A percentile compares a stretch with the other conserved stretches of the same genome.
Evolutionary conservation across 2,329 filamentous ascomycete species (phyloP).

Genomic region (Fusarium luffae): DNA sequence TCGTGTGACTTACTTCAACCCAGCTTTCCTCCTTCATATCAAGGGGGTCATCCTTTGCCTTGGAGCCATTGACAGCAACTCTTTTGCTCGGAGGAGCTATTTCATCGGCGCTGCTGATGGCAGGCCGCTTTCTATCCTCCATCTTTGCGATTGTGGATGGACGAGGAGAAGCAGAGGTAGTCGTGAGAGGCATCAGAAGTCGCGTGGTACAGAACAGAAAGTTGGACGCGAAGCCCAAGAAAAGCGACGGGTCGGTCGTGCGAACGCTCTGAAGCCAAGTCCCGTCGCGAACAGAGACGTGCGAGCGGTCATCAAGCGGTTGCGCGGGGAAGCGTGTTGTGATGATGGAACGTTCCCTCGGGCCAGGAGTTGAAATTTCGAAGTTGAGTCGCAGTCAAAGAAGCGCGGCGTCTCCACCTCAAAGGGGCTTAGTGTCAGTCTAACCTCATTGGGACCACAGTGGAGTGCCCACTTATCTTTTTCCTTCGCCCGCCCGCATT

Average conservation of each 20-base stretch:
- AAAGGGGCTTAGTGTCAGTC: conserved; percentile 47
- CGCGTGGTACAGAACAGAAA: conserved; percentile 51
- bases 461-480: conserved; percentile 49
- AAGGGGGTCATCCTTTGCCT: conserved; percentile 64
- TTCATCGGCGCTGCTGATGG: conserved; percentile 82
- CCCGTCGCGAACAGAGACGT: conserved; percentile 49
- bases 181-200: conserved; percentile 88
- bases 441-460: conserved; percentile 46
- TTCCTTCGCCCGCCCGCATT: conserved; percentile 46
- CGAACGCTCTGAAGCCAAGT: conserved; percentile 50
- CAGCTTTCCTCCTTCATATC: conserved; percentile 70
- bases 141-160: conserved; percentile 91
- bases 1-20: conserved; percentile 70
- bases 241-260: conserved; percentile 45
- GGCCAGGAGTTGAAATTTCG: conserved; percentile 59
- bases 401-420: conserved; percentile 44
- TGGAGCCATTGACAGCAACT: conserved; percentile 85
- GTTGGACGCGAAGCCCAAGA: conserved; percentile 54
- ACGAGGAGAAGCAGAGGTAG: conserved; percentile 76
- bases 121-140: conserved; percentile 99
- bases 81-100: conserved; percentile 90
- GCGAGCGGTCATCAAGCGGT: conserved; percentile 52
- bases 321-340: conserved; percentile 48
- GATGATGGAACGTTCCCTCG: conserved; percentile 51
- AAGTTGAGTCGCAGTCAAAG: conserved; percentile 56